phyloP scores from a whole-genome alignment of 495 filamentous ascomycete genomes.

The Talaromyces adpressus region DNA sequence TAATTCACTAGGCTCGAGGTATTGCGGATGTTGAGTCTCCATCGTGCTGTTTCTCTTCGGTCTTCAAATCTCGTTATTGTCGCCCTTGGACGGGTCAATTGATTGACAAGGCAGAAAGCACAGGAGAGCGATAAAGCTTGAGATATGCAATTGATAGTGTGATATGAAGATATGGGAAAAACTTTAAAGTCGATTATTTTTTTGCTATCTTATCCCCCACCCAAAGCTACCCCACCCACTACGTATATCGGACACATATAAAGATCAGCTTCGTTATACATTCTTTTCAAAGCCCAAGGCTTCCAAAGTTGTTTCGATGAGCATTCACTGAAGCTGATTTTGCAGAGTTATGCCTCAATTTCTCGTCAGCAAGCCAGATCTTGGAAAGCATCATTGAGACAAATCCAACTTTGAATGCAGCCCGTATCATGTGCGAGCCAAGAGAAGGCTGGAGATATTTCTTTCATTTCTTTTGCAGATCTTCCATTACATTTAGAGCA shows the following conservation, averaged over 20 bases:
- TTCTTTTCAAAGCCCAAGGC: neutral
- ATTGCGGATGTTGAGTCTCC: conserved; percentile 23
- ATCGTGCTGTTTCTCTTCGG: neutral
- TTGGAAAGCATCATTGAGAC: neutral
- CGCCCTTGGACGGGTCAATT: neutral
- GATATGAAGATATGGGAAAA: too few relatives aligned
- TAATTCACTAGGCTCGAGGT: conserved; percentile 45
- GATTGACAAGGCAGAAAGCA: neutral
- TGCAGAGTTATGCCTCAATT: too few relatives aligned
- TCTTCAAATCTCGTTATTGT: neutral
- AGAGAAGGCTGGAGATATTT: neutral
- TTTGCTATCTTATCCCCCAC: conserved; percentile 3
- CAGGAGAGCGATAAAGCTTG: neutral
- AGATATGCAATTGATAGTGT: neutral
- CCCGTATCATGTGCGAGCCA: neutral
- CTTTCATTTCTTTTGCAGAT: too few relatives aligned
- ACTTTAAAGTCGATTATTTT: neutral
- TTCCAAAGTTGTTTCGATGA: neutral
- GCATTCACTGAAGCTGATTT: neutral
- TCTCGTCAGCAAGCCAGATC: too few relatives aligned
- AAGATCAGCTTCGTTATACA: neutral
- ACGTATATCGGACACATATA: too few relatives aligned
- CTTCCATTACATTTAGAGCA: too few relatives aligned
- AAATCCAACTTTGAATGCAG: neutral
- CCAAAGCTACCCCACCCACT: too few relatives aligned